phyloP scores from a whole-genome alignment of 495 filamentous ascomycete species.

The Halenospora varia region DNA sequence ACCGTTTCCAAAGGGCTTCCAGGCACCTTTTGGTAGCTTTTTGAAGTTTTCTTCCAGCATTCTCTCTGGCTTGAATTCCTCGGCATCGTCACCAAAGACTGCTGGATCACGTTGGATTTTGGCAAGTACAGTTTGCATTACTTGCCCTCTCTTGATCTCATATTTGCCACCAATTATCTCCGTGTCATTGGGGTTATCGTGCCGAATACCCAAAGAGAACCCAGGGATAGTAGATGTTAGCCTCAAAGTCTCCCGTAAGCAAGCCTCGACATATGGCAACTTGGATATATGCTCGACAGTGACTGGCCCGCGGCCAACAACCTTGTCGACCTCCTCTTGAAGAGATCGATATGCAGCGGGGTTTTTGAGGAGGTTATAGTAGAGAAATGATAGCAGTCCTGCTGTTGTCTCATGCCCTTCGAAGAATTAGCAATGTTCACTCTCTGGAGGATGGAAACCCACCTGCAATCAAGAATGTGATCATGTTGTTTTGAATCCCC shows the following conservation, averaged over 20 bases:
- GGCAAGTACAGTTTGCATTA: constrained; percentile 52
- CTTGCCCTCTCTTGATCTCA: constrained; percentile 57
- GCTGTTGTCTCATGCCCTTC: constrained; percentile 71
- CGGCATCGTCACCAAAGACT: constrained; percentile 57
- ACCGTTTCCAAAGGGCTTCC: constrained; percentile 71
- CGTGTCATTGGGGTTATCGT: constrained; percentile 46
- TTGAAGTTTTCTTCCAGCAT: constrained; percentile 63
- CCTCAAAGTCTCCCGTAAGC: constrained; percentile 67
- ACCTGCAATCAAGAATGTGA: constrained; percentile 63
- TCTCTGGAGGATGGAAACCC: constrained; percentile 9
- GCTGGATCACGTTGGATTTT: constrained; percentile 64
- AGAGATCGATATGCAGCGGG: constrained; percentile 29
- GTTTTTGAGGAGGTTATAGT: constrained; percentile 34
- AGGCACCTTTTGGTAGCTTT: constrained; percentile 50
- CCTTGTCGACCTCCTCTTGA: constrained; percentile 39
- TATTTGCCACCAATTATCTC: constrained; percentile 62
- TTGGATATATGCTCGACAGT: constrained; percentile 64
- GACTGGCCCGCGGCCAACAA: constrained; percentile 61
- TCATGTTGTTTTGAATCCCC: constrained; percentile 66
- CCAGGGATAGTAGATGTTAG: constrained; percentile 59
- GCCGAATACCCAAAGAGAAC: constrained; percentile 37
- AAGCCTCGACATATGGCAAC: constrained; percentile 53
- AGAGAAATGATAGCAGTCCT: constrained; percentile 47
- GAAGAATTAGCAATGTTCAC: background rate
- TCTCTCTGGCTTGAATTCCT: constrained; percentile 61